Percentiles rank a stretch among this genome's conserved stretches.
Conservation (phyloP, 2,329 filamentous ascomycete genomes). For the Aspergillus sergii region DNA sequence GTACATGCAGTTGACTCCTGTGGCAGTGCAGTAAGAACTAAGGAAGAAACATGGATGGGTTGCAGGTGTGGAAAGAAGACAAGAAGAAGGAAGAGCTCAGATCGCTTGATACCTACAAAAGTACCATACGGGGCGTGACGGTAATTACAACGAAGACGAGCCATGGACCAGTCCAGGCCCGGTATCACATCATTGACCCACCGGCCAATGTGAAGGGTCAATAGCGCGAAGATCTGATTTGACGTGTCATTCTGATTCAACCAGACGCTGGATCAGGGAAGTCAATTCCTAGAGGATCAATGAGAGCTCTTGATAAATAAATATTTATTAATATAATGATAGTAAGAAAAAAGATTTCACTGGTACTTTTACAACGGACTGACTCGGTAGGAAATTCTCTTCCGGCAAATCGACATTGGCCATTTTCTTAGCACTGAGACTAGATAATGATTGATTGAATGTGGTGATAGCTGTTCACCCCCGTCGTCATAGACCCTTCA, state of each 20-base stretch:
- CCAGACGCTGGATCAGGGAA: neutral
- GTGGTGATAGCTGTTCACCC: too few species aligned
- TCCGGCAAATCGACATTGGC: neutral
- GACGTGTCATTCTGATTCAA: slow-evolving; percentile 14
- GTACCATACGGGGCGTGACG: neutral
- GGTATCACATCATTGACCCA: slow-evolving; percentile 18
- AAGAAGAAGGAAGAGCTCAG: neutral
- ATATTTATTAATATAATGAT: neutral
- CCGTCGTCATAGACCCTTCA: neutral
- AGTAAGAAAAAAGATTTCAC: neutral
- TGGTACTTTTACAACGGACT: neutral
- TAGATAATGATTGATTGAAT: too few species aligned
- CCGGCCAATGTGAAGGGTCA: slow-evolving; percentile 7
- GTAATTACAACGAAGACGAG: neutral
- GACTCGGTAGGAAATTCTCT: neutral
- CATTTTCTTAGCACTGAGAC: too few species aligned
- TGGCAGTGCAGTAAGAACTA: neutral
- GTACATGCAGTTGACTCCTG: neutral
- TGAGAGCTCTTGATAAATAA: neutral
- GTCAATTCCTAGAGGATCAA: slow-evolving; percentile 5
- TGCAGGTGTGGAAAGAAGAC: too few species aligned
- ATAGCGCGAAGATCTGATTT: slow-evolving; percentile 11
- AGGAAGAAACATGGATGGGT: too few species aligned
- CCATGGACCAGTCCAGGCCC: slow-evolving; percentile 21
- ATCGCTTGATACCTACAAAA: neutral